A percentile compares a stretch with the other conserved stretches of the same genome.
Evolutionary conservation across 2,329 filamentous ascomycete species (phyloP).

Genomic region (Sclerotinia spermophila): DNA sequence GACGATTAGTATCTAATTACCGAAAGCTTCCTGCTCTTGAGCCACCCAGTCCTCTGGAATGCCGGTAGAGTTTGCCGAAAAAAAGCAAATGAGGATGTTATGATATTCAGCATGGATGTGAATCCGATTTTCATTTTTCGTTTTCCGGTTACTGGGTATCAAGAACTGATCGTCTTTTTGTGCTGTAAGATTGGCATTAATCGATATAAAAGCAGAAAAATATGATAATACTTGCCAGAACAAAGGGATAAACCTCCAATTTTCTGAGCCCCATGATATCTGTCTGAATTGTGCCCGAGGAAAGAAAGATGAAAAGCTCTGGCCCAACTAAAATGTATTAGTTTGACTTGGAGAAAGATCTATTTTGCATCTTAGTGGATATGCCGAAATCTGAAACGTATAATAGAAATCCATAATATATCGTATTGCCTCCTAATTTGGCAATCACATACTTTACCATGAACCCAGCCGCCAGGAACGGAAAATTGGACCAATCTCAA

Average conservation of each 20-base stretch:
- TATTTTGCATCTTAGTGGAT: neutral
- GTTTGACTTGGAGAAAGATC: neutral
- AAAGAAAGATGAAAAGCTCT: neutral
- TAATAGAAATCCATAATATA: neutral
- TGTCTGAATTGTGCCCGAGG: neutral
- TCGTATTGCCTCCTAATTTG: conserved; percentile 3
- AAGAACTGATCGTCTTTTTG: neutral
- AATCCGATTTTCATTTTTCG: neutral
- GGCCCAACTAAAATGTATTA: neutral
- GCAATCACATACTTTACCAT: conserved; percentile 5
- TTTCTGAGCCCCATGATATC: neutral
- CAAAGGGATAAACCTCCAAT: neutral
- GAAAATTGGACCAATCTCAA: neutral
- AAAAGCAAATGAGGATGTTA: neutral
- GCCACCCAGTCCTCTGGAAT: conserved; percentile 13
- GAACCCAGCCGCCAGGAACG: conserved; percentile 9
- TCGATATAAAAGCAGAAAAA: neutral
- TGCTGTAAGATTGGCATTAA: neutral
- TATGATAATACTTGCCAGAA: neutral
- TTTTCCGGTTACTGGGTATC: conserved; percentile 6
- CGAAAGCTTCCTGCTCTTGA: neutral
- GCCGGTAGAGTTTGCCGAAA: conserved; percentile 12
- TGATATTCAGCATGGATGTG: conserved; percentile 9
- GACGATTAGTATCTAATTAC: neutral
- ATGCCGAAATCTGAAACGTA: conserved; percentile 5